These are phyloP conservation scores for Aspergillus nidulans DNA, from an alignment of 495 filamentous ascomycete genomes.

Conservation along the genomic window DNA sequence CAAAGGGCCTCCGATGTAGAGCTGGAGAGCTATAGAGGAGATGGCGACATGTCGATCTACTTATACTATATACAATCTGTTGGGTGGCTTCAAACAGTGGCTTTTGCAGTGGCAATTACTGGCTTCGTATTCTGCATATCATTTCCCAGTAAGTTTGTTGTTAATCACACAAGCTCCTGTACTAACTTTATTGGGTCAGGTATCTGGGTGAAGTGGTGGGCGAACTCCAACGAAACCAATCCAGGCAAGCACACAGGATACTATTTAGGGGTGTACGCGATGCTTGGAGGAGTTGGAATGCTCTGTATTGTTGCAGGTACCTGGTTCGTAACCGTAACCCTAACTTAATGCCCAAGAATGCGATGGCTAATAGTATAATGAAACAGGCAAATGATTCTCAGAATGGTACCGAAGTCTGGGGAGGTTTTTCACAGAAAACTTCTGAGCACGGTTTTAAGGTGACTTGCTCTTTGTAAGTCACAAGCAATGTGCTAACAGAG, in stretches of 20 bases:
- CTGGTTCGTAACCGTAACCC: constrained; percentile 29
- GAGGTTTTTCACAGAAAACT: constrained; percentile 46
- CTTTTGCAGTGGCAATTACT: constrained; percentile 40
- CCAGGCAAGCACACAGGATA: constrained; percentile 42
- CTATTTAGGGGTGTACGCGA: constrained; percentile 53
- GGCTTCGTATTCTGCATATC: constrained; percentile 44
- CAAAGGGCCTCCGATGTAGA: constrained; percentile 24
- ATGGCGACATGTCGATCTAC: constrained; percentile 55
- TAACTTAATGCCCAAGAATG: not conserved
- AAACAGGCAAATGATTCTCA: constrained; percentile 43
- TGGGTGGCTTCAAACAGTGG: constrained; percentile 42
- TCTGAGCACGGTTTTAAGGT: constrained; percentile 45
- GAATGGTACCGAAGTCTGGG: constrained; percentile 50
- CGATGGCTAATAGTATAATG: not conserved
- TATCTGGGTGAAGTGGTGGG: constrained; percentile 56
- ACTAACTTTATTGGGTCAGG: constrained; percentile 22
- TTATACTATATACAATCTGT: constrained; percentile 53
- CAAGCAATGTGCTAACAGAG: constrained; percentile 1
- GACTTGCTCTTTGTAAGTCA: not conserved
- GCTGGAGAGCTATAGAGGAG: constrained; percentile 31
- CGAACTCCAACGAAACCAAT: constrained; percentile 36
- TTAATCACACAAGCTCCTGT: not conserved
- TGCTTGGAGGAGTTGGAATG: constrained; percentile 45
- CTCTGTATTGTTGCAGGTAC: constrained; percentile 39
- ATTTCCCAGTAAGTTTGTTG: constrained; percentile 36